Evolutionary conservation across 108 stramenopile species (phyloP), one percentile per base, ranked within the genome.

Genomic region (Fragilaria radians): DNA sequence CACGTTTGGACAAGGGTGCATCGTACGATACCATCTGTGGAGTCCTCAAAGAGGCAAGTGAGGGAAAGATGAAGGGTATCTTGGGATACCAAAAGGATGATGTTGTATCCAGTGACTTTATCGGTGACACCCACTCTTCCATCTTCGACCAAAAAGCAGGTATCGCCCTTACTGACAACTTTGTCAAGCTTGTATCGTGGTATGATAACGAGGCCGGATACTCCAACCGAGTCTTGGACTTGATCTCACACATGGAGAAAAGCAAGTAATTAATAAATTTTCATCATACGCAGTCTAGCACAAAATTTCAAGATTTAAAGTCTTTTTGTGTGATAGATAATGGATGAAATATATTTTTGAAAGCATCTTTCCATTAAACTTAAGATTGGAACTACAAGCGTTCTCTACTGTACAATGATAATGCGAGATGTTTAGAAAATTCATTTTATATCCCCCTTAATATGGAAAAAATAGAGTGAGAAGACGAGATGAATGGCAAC

Each of bases 71-170:
- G 95, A 96, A 91, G 89, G 97, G 97, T 63, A 75, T 98, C 77
- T 86, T 99, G 56, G 99, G 97, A 86, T 99, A 99, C 95, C 85
- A 78, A 62, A 97, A 99, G 48, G 97, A 97, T 63, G 94, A 92
- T 31, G 82, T 97, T 61, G 98, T 99, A 57, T 96, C 95, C 60
- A 89, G 85, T 49, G 98, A 99, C 71, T 99, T 98, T 71, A 88
- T 96, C 67, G 75, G 89, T 57, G 94, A 97, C 80, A 66, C 86
- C 51, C 89, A 86, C 68, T 96, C 96, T 28, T 94, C 92, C 77
- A 95, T 99, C 91, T 99, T 99, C 63, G 98, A 99, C 72, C 94
- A 96, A 19, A 87, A 81, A 59, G 98, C 98, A 68, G 95, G 98
- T 68, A 98, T 99, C 73, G 93, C 94, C 73, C 95, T 97, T 61